These are phyloP conservation scores for Podospora anserina DNA, from an alignment of 495 filamentous ascomycete species.

Conservation along the genomic window DNA sequence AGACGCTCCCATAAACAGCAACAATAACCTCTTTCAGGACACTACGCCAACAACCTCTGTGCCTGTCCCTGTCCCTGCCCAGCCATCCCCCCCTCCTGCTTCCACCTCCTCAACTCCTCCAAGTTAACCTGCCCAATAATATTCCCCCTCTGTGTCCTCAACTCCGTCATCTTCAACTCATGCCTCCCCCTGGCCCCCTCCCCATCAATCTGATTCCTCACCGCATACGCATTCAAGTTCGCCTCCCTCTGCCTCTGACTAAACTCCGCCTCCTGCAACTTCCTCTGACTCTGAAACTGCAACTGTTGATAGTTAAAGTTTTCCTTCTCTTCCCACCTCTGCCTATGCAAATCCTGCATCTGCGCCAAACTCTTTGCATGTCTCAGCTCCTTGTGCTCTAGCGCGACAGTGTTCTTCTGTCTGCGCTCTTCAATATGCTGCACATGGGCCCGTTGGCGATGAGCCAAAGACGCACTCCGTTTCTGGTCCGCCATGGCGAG, in stretches of 20 bases:
- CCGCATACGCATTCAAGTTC: constrained; percentile 7
- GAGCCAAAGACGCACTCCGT: constrained; percentile 14
- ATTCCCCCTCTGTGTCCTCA: constrained; percentile 27
- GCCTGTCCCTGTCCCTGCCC: background rate
- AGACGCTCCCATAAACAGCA: background rate
- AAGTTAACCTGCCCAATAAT: constrained; percentile 30
- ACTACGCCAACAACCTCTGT: constrained; percentile 5
- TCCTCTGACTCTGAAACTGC: constrained; percentile 11
- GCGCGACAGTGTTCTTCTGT: constrained; percentile 9
- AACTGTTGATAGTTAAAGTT: constrained; percentile 10
- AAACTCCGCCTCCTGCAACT: constrained; percentile 11
- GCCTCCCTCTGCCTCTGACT: constrained; percentile 3
- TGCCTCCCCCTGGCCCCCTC: constrained; percentile 9
- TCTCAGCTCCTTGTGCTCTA: constrained; percentile 12
- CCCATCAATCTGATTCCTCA: constrained; percentile 14
- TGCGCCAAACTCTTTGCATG: constrained; percentile 18
- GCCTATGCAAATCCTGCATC: constrained; percentile 14
- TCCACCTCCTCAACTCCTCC: constrained; percentile 30
- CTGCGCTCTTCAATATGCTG: constrained; percentile 17
- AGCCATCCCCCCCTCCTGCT: constrained; percentile 14
- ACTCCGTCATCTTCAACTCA: constrained; percentile 25
- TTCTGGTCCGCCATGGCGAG: constrained; percentile 21
- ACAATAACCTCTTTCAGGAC: background rate
- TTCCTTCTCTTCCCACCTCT: constrained; percentile 9
- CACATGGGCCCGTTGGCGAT: constrained; percentile 11